These are phyloP conservation scores for Rhizopogon vesiculosus DNA, from an alignment of 768 basidiomycete genomes.

Conservation along the genomic window DNA sequence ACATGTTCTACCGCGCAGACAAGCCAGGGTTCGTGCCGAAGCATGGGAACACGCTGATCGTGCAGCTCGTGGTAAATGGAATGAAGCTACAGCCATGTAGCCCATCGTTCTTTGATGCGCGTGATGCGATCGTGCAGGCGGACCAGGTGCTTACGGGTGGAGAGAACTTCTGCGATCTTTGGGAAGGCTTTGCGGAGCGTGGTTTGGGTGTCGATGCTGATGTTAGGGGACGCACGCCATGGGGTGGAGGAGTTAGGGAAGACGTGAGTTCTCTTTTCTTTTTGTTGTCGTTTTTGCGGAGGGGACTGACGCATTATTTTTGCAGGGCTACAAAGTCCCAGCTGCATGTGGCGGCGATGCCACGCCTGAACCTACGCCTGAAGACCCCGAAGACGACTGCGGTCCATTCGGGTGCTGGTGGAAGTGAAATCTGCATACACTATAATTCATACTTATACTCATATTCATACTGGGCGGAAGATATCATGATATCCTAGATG, in stretches of 20 bases:
- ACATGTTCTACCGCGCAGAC: constrained; percentile 64
- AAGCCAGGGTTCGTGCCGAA: constrained; percentile 67
- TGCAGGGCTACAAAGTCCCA: constrained; percentile 39
- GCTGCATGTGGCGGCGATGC: constrained; percentile 30
- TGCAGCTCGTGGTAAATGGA: constrained; percentile 82
- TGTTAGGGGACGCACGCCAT: constrained; percentile 75
- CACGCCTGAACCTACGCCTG: constrained; percentile 23
- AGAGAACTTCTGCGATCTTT: constrained; percentile 86
- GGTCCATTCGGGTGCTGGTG: constrained; percentile 19
- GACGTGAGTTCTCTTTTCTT: constrained; percentile 40
- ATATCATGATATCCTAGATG: not conserved
- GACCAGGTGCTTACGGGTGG: constrained; percentile 88
- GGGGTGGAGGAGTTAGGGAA: constrained; percentile 86
- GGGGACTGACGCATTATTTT: not conserved
- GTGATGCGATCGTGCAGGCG: constrained; percentile 87
- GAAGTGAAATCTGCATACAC: too few relatives aligned
- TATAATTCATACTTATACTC: constrained; percentile 5
- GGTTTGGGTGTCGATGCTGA: constrained; percentile 78
- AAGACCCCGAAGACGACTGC: constrained; percentile 29
- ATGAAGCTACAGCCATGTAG: constrained; percentile 97
- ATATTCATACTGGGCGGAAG: constrained; percentile 10
- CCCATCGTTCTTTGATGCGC: constrained; percentile 86
- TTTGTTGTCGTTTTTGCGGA: not conserved
- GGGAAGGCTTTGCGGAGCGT: constrained; percentile 77
- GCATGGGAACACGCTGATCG: constrained; percentile 83